phyloP scores from a whole-genome alignment of 768 basidiomycete species.

The Tricholoma furcatifolium region DNA sequence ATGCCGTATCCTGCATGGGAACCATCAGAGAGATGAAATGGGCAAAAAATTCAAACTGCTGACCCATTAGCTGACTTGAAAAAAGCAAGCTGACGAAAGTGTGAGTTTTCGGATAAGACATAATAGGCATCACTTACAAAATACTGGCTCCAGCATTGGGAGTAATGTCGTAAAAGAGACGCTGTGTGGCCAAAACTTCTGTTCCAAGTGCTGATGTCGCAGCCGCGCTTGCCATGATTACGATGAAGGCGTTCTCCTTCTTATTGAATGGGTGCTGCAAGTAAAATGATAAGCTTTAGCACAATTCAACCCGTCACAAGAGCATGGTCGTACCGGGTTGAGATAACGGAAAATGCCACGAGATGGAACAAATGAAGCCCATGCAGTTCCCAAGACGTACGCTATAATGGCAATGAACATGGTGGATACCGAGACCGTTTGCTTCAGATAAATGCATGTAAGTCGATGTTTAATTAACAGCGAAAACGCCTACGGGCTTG shows the following conservation, averaged over 20 bases:
- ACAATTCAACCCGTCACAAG: neutral
- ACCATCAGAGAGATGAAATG: constrained; percentile 19
- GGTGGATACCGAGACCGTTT: constrained; percentile 49
- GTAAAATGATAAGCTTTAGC: neutral
- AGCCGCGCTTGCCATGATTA: constrained; percentile 57
- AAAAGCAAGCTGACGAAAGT: constrained; percentile 26
- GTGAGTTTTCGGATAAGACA: neutral
- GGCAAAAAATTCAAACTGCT: neutral
- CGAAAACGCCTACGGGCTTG: constrained; percentile 40
- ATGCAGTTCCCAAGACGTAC: constrained; percentile 45
- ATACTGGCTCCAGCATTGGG: constrained; percentile 46
- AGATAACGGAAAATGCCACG: constrained; percentile 45
- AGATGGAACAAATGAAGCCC: constrained; percentile 47
- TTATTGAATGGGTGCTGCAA: constrained; percentile 58
- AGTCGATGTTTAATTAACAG: neutral
- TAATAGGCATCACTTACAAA: constrained; percentile 26
- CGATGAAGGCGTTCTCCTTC: constrained; percentile 57
- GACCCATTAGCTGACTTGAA: constrained; percentile 34
- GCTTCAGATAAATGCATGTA: constrained; percentile 27
- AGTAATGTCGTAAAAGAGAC: constrained; percentile 51
- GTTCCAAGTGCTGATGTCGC: constrained; percentile 53
- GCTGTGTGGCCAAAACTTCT: constrained; percentile 53
- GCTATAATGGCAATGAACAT: constrained; percentile 55
- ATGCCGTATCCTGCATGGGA: constrained; percentile 47
- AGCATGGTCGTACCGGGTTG: constrained; percentile 43